Conservation (phyloP, 305 asterid genomes). For the Fraxinus latifolia region DNA sequence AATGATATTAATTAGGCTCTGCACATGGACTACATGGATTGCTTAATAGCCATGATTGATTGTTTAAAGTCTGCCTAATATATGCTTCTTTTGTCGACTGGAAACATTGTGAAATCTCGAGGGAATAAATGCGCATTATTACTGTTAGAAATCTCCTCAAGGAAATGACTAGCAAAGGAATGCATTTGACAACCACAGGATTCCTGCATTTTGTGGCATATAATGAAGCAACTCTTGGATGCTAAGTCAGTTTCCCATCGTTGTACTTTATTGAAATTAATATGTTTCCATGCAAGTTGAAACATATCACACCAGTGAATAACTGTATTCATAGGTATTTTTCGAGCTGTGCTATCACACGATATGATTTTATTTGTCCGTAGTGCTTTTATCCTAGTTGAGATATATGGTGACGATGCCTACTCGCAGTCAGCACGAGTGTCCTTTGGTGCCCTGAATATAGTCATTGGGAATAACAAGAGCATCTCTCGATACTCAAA, state of each 20-base stretch:
- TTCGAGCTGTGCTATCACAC: conserved; percentile 1
- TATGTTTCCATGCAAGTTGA: conserved; percentile 24
- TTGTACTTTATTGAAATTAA: conserved; percentile 7
- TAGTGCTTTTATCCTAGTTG: background rate
- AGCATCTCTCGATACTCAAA: background rate
- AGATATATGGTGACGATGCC: background rate
- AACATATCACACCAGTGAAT: conserved; percentile 28
- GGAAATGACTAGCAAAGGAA: background rate
- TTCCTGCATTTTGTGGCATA: background rate
- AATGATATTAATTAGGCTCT: background rate
- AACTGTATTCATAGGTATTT: background rate
- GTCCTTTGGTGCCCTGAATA: too few relatives aligned
- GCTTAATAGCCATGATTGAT: conserved; percentile 15
- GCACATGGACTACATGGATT: background rate
- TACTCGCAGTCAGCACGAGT: background rate
- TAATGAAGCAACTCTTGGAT: background rate
- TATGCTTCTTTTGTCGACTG: background rate
- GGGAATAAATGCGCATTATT: background rate
- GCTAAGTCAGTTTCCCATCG: background rate
- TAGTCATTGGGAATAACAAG: background rate
- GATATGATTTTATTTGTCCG: conserved; percentile 26
- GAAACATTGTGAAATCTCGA: background rate
- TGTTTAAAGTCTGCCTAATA: background rate
- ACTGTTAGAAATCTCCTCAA: background rate
- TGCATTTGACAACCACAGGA: background rate